Evolutionary conservation across 495 filamentous ascomycete genomes (phyloP).

Genomic region (Xanthoparmelia taractica): DNA sequence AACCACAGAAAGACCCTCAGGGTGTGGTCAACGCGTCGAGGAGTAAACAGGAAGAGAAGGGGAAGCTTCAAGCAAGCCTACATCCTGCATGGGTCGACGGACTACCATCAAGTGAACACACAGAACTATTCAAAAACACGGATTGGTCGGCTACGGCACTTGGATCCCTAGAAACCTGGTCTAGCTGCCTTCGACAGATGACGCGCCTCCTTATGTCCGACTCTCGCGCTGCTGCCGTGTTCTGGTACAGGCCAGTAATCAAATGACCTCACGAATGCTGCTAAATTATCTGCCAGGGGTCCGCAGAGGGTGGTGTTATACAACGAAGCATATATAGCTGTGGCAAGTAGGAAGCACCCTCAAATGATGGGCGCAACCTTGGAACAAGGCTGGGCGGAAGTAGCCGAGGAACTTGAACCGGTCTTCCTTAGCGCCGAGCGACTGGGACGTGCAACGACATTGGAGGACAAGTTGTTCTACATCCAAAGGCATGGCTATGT

Average conservation of each 20-base stretch:
- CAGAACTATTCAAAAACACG: constrained; percentile 52
- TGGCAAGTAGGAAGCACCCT: constrained; percentile 63
- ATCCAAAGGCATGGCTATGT: background rate
- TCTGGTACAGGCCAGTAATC: background rate
- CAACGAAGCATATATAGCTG: constrained; percentile 59
- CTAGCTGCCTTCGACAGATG: constrained; percentile 52
- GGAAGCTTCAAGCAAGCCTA: constrained; percentile 6
- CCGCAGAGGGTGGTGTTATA: constrained; percentile 65
- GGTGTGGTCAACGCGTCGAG: background rate
- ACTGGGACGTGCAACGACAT: background rate
- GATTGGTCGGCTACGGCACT: constrained; percentile 57
- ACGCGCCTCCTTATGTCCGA: constrained; percentile 60
- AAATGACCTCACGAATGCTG: background rate
- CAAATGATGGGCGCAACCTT: constrained; percentile 53
- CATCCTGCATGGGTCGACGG: constrained; percentile 42
- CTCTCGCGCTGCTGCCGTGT: constrained; percentile 58
- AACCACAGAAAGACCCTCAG: background rate
- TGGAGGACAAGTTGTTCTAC: background rate
- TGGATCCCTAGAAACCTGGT: constrained; percentile 57
- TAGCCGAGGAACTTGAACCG: background rate
- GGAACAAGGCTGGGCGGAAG: constrained; percentile 26
- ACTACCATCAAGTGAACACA: constrained; percentile 33
- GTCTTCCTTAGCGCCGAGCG: background rate
- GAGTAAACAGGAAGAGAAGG: background rate
- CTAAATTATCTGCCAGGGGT: background rate